These are phyloP conservation scores for Boletales sp. DNA, from an alignment of 768 basidiomycete genomes.

Conservation along the genomic window DNA sequence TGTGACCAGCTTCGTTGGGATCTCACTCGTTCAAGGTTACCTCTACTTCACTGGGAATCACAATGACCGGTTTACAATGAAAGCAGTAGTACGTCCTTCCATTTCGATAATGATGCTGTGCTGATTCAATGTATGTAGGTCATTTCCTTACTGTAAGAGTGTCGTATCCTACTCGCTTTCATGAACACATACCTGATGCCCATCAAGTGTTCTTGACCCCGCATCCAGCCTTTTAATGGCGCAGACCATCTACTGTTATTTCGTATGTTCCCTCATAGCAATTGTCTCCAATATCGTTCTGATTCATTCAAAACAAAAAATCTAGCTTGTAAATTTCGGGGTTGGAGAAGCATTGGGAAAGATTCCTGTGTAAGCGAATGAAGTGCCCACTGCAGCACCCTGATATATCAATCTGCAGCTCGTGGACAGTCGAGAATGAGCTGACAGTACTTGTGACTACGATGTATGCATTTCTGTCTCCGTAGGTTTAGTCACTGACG, in stretches of 20 bases:
- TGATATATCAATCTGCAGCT: slow-evolving; percentile 5
- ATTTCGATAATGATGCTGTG: neutral
- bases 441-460: slow-evolving; percentile 14
- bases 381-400: neutral
- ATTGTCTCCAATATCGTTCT: neutral
- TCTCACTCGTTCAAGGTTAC: slow-evolving; percentile 20
- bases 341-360: slow-evolving; percentile 1
- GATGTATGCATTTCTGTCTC: slow-evolving; percentile 5
- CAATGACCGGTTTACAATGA: slow-evolving; percentile 12
- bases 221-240: slow-evolving; percentile 16
- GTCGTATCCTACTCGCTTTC: neutral
- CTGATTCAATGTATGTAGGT: slow-evolving; percentile 2
- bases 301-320: neutral
- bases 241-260: slow-evolving; percentile 16
- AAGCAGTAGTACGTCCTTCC: slow-evolving; percentile 9
- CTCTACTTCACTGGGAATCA: slow-evolving; percentile 14
- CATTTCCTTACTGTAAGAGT: slow-evolving; percentile 12
- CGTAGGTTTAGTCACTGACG: neutral
- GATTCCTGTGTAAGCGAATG: slow-evolving; percentile 8
- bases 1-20: slow-evolving; percentile 13
- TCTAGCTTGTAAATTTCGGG: slow-evolving; percentile 14
- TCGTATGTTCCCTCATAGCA: slow-evolving; percentile 7
- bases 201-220: slow-evolving; percentile 13
- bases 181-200: neutral
- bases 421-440: slow-evolving; percentile 16